Percentiles rank a stretch among this genome's conserved stretches.
phyloP scores from a whole-genome alignment of 306 rosid species.

The Prunus davidiana region DNA sequence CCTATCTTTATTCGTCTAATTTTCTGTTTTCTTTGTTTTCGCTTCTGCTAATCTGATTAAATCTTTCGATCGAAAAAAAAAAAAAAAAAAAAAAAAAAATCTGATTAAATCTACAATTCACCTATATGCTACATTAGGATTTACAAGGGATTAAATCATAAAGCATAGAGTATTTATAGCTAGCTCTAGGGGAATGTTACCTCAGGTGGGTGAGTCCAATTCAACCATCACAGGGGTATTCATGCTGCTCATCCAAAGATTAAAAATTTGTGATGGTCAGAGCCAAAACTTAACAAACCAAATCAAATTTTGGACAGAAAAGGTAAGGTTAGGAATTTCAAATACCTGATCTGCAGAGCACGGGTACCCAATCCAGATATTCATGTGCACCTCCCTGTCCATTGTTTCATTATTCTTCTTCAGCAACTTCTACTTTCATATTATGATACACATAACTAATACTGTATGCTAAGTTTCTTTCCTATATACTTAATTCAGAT shows the following conservation, averaged over 20 bases:
- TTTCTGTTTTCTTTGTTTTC: no score
- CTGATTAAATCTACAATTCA: no score
- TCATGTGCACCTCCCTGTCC: conserved; percentile 87
- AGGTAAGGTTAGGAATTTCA: not conserved
- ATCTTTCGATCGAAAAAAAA: no score
- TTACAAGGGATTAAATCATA: not conserved
- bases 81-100: not conserved
- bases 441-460: not conserved
- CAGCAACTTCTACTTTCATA: not conserved
- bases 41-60: not conserved
- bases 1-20: no score
- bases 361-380: conserved; percentile 85
- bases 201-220: conserved; percentile 94
- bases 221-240: conserved; percentile 97
- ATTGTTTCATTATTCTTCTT: conserved; percentile 7
- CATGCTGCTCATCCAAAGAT: conserved; percentile 51
- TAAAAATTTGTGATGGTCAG: conserved; percentile 2
- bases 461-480: no score
- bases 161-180: no score
- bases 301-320: not conserved
- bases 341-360: conserved; percentile 89
- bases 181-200: conserved; percentile 28
- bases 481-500: no score
- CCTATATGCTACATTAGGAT: not conserved
- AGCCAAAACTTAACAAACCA: not conserved